Evolutionary conservation across 78 protist species (phyloP), one percentile per base, ranked within the genome.

Genomic region (Monosiga brevicollis): DNA sequence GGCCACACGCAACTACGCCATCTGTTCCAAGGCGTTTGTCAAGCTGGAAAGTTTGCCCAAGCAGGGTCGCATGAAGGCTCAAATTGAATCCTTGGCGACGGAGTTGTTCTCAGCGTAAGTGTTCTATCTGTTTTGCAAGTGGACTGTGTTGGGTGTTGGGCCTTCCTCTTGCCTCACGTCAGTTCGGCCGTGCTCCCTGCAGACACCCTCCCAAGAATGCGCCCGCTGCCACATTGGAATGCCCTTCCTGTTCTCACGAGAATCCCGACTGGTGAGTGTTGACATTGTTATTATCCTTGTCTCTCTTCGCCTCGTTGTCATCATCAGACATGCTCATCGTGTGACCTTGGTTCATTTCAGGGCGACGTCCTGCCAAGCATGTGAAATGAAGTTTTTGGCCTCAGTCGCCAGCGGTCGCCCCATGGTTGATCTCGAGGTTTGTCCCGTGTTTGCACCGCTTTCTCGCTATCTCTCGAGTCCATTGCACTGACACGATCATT

Each of bases 1-100:
- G 79, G 39, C 74, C 83, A 41, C 54, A 71, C 73, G 76, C 81
- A 11, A n/a, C 83, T 88, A 36, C 83, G 74, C 20, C 37, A 80
- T 80, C 76, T 87, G 92, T 80, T 88, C 93, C n/a, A 2, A 29
- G 25, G 95, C 95, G 3, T 84, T 92, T 76, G 82, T 83, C 70
- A 29, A 74, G 75, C 86, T 92, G 41, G 92, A 92, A 85, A 11
- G 72, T 24, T n/a, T 91, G 6, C 36, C 74, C 62, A 15, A 49
- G 62, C 29, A 49, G 15, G 62, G 15, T 15, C 6, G 15, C 29
- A 49, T 15, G 29, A 49, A 15, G 62, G 29, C 6, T 6, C 62
- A 49, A 15, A 49, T 49, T 49, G 62, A 49, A 15, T n/a, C n/a
- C n/a, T n/a, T n/a, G n/a, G n/a, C n/a, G n/a, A n/a, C n/a, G n/a